Evolutionary conservation across 1,284 basidiomycete genomes (phyloP).

Genomic region (Irpex rosettiformis): DNA sequence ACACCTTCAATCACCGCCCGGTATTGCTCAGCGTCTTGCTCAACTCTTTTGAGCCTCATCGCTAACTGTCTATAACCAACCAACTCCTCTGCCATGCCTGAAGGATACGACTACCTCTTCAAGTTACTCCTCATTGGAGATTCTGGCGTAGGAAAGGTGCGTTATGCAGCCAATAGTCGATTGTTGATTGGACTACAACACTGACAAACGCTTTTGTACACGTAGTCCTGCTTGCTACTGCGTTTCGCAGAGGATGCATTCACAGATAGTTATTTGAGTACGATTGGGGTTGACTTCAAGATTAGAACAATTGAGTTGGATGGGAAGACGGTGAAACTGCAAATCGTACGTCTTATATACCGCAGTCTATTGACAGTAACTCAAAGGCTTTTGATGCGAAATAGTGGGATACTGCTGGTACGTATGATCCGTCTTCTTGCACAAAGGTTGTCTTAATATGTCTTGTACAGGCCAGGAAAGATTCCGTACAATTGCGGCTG

Average conservation of each 20-base stretch:
- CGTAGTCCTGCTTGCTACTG: slow-evolving; percentile 92
- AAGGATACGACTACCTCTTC: slow-evolving; percentile 97
- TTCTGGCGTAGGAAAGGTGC: slow-evolving; percentile 95
- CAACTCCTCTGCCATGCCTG: slow-evolving; percentile 56
- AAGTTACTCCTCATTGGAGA: slow-evolving; percentile 90
- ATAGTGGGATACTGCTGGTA: slow-evolving; percentile 96
- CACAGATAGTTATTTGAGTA: slow-evolving; percentile 98
- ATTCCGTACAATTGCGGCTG: slow-evolving; percentile 96
- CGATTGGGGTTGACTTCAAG: slow-evolving; percentile 99
- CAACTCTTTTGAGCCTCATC: slow-evolving; percentile 16
- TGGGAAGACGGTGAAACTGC: slow-evolving; percentile 99
- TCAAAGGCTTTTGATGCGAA: slow-evolving; percentile 5
- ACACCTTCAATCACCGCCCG: background rate
- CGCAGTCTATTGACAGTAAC: slow-evolving; percentile 2
- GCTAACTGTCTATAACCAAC: slow-evolving; percentile 1
- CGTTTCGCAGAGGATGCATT: slow-evolving; percentile 99
- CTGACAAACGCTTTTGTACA: background rate
- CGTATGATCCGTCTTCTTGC: slow-evolving; percentile 13
- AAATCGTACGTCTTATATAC: slow-evolving; percentile 77
- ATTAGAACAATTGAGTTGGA: slow-evolving; percentile 99
- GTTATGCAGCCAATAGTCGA: slow-evolving; percentile 27
- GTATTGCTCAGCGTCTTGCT: slow-evolving; percentile 1
- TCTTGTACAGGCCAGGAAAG: slow-evolving; percentile 80
- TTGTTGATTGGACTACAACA: background rate
- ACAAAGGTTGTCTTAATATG: background rate